Evolutionary conservation across 1,139 yeast species (phyloP).

Genomic region (Kodamaea ohmeri): DNA sequence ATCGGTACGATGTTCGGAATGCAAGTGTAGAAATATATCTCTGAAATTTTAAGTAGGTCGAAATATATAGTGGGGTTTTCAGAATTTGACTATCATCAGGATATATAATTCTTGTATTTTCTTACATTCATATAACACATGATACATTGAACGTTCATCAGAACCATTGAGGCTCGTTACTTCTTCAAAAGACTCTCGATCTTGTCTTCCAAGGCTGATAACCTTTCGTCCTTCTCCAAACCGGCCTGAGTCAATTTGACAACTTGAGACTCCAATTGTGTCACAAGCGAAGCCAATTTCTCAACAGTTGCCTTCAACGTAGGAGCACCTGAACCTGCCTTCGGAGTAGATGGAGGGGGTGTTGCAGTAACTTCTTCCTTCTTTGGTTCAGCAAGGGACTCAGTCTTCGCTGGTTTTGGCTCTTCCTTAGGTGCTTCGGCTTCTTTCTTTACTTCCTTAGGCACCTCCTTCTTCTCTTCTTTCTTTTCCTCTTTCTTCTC

Average conservation of each 20-base stretch:
- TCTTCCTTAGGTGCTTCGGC: slow-evolving; percentile 17
- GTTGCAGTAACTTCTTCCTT: slow-evolving; percentile 11
- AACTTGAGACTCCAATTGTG: slow-evolving; percentile 54
- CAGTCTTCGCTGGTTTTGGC: slow-evolving; percentile 14
- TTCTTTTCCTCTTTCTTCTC: slow-evolving; percentile 1
- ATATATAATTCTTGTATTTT: too few species aligned
- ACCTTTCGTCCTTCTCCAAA: slow-evolving; percentile 59
- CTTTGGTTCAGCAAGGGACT: slow-evolving; percentile 17
- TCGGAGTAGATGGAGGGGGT: slow-evolving; percentile 17
- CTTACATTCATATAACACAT: too few species aligned
- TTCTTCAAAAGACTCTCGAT: slow-evolving; percentile 36
- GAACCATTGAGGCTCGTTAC: slow-evolving; percentile 10
- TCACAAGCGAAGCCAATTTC: slow-evolving; percentile 55
- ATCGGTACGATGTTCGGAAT: neutral
- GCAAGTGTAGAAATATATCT: too few species aligned
- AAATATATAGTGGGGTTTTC: too few species aligned
- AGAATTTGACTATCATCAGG: too few species aligned
- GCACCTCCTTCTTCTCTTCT: slow-evolving; percentile 3
- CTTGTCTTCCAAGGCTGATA: slow-evolving; percentile 44
- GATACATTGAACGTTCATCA: too few species aligned
- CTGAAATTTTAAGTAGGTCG: too few species aligned
- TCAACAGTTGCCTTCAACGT: slow-evolving; percentile 72
- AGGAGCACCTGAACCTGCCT: slow-evolving; percentile 39
- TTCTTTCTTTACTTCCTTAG: too few species aligned
- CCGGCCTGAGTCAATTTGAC: slow-evolving; percentile 50